Evolutionary conservation across 2,329 filamentous ascomycete species (phyloP).

Genomic region (Paecilomyces sp.): DNA sequence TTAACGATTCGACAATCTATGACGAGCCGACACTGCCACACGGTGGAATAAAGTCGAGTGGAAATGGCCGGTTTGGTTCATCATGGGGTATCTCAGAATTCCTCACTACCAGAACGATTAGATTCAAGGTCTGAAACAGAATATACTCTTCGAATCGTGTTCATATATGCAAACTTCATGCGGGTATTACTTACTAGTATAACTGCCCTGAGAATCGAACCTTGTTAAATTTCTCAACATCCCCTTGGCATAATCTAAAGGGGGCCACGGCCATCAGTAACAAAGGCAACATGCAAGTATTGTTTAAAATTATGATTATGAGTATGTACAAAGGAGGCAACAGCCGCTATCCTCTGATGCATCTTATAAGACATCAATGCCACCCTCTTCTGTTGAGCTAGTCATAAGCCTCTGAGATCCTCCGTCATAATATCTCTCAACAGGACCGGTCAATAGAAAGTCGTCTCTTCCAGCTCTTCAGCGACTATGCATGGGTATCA

Average conservation of each 20-base stretch:
- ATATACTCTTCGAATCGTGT: background rate
- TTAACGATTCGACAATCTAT: conserved; percentile 59
- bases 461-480: background rate
- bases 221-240: background rate
- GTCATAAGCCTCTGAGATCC: background rate
- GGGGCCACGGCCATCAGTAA: too few relatives aligned
- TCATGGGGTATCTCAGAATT: conserved; percentile 52
- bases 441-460: background rate
- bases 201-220: background rate
- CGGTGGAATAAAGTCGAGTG: conserved; percentile 55
- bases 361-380: background rate
- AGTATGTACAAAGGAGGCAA: background rate
- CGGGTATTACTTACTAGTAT: background rate
- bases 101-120: conserved; percentile 49
- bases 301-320: background rate
- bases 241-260: too few relatives aligned
- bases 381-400: background rate
- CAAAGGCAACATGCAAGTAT: background rate
- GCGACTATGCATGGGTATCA: background rate
- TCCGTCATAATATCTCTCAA: background rate
- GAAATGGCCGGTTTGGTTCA: conserved; percentile 53
- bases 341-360: background rate
- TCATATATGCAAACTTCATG: background rate
- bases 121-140: background rate
- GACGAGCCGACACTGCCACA: conserved; percentile 57